Evolutionary conservation across 2,329 filamentous ascomycete species (phyloP).

Genomic region (Aciculosporium take): DNA sequence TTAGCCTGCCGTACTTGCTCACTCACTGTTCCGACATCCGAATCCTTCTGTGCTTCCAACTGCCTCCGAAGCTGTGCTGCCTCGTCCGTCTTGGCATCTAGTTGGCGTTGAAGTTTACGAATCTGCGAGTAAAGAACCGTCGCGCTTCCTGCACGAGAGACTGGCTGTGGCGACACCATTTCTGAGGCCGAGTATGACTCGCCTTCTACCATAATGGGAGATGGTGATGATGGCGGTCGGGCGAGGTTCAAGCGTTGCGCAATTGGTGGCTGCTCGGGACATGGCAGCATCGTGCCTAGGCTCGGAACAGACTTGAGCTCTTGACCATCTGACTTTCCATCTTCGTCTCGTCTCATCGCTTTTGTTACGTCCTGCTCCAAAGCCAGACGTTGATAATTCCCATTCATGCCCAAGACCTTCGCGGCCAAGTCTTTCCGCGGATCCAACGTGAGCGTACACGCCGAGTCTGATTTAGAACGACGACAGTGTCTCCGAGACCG

Average conservation of each 20-base stretch:
- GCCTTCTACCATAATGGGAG: constrained; percentile 5
- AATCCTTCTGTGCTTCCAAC: constrained; percentile 28
- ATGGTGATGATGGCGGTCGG: constrained; percentile 20
- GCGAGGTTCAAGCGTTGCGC: constrained; percentile 23
- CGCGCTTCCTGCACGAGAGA: constrained; percentile 13
- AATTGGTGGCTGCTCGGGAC: constrained; percentile 23
- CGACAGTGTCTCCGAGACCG: background rate
- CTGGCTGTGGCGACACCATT: background rate
- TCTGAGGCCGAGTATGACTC: background rate
- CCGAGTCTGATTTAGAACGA: constrained; percentile 6
- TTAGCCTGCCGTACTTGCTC: constrained; percentile 30
- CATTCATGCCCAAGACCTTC: background rate
- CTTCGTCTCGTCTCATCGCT: background rate
- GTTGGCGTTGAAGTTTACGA: constrained; percentile 30
- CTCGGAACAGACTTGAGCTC: constrained; percentile 13
- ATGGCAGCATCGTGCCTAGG: constrained; percentile 24
- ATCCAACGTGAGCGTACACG: constrained; percentile 1
- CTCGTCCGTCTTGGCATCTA: constrained; percentile 33
- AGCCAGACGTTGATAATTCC: background rate
- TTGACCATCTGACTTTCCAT: background rate
- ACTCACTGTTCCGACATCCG: constrained; percentile 31
- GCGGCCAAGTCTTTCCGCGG: background rate
- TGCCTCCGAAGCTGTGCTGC: constrained; percentile 28
- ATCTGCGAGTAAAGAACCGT: constrained; percentile 34
- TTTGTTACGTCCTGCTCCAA: background rate